Percentiles rank a stretch among this genome's conserved stretches.
Evolutionary conservation across 768 basidiomycete genomes (phyloP).

Genomic region (Mrakia blollopis): DNA sequence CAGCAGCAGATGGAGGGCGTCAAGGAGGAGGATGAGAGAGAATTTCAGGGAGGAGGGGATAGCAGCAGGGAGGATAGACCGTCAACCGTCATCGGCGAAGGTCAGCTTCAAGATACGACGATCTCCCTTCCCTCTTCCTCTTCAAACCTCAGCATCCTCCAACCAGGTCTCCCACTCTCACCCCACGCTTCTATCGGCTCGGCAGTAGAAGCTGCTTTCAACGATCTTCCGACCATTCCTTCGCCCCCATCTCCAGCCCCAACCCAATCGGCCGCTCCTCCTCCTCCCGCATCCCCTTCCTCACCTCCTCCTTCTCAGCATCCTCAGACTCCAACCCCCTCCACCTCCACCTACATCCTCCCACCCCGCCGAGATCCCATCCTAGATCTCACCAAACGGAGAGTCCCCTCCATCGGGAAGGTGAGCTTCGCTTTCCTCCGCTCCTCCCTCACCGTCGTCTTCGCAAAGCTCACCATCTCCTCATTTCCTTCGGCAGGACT

Average conservation of each 20-base stretch:
- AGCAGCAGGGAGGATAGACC: neutral
- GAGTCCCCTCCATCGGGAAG: slow-evolving; percentile 14
- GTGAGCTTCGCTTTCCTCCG: neutral
- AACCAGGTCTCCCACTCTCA: neutral
- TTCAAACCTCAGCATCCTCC: neutral
- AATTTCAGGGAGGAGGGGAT: neutral
- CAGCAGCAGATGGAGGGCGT: neutral
- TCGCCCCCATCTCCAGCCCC: neutral
- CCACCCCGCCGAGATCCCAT: neutral
- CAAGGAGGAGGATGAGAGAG: neutral
- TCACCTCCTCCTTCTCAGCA: neutral
- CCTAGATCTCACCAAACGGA: slow-evolving; percentile 4
- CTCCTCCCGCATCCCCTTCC: too few relatives aligned
- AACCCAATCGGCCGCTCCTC: too few relatives aligned
- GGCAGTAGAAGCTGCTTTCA: neutral
- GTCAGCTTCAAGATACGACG: neutral
- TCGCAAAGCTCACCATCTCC: neutral
- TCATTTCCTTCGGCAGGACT: slow-evolving; percentile 14
- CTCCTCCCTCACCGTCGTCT: neutral
- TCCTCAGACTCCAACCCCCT: neutral
- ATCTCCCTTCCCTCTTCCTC: neutral
- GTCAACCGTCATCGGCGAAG: neutral
- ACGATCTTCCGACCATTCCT: neutral
- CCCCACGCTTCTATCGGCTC: neutral
- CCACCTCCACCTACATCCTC: neutral